Evolutionary conservation across 495 filamentous ascomycete species (phyloP).

Genomic region (Daldinia grandis): DNA sequence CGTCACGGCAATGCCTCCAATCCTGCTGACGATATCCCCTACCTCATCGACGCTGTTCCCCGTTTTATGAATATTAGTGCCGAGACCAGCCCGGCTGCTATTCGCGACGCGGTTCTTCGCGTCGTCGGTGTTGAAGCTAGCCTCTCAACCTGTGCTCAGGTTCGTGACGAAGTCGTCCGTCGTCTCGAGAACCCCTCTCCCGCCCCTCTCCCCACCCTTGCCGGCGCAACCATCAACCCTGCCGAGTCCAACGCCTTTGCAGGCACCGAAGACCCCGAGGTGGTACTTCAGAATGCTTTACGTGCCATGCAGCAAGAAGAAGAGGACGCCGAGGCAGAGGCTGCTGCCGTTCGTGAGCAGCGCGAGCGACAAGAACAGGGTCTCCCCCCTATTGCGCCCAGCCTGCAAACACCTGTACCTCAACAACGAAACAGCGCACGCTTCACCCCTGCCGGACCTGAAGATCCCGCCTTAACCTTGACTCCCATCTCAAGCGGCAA

Average conservation of each 20-base stretch:
- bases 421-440: constrained; percentile 26
- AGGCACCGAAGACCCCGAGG: constrained; percentile 57
- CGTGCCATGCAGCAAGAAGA: constrained; percentile 59
- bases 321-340: constrained; percentile 58
- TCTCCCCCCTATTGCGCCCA: constrained; percentile 47
- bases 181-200: constrained; percentile 49
- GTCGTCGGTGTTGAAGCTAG: constrained; percentile 57
- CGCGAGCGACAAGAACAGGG: constrained; percentile 56
- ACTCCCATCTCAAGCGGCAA: constrained; percentile 59
- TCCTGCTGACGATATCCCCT: constrained; percentile 57
- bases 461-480: constrained; percentile 52
- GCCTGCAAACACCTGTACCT: constrained; percentile 37
- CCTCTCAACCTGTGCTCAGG: constrained; percentile 57
- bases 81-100: constrained; percentile 56
- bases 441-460: constrained; percentile 42
- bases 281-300: constrained; percentile 60
- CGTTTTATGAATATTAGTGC: constrained; percentile 58
- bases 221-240: constrained; percentile 36
- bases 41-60: constrained; percentile 58
- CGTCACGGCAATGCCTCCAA: constrained; percentile 53
- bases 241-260: constrained; percentile 38
- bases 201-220: constrained; percentile 34
- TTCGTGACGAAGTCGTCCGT: constrained; percentile 59
- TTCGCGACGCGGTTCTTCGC: constrained; percentile 56
- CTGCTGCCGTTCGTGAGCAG: constrained; percentile 54